Percentiles rank a stretch among this genome's conserved stretches.
phyloP scores from a whole-genome alignment of 2,329 filamentous ascomycete genomes.

The Penicillium freii region DNA sequence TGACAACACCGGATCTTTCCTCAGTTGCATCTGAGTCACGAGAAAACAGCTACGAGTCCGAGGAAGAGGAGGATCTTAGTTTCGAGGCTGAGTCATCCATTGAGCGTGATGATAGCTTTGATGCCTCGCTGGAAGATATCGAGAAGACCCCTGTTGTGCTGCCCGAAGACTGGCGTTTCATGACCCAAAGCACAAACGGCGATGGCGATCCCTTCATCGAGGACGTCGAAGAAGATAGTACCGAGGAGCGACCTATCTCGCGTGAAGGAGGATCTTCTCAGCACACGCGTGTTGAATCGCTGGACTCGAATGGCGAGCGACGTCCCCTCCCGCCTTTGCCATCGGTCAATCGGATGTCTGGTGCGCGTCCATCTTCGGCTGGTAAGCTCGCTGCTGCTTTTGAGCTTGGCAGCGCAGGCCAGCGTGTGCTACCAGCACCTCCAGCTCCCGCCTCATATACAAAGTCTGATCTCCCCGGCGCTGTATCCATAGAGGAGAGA shows the following conservation, averaged over 20 bases:
- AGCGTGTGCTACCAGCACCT: slow-evolving; percentile 69
- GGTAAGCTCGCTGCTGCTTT: slow-evolving; percentile 66
- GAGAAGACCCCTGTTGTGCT: slow-evolving; percentile 98
- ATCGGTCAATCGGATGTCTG: slow-evolving; percentile 40
- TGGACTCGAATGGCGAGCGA: slow-evolving; percentile 75
- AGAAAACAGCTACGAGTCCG: slow-evolving; percentile 87
- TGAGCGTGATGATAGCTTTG: slow-evolving; percentile 82
- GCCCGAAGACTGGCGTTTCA: slow-evolving; percentile 89
- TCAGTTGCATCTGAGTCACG: slow-evolving; percentile 85
- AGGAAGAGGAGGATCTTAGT: slow-evolving; percentile 68
- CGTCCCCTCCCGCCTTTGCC: slow-evolving; percentile 86
- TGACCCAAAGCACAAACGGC: slow-evolving; percentile 64
- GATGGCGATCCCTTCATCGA: slow-evolving; percentile 67
- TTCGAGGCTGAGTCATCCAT: slow-evolving; percentile 57
- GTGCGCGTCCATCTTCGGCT: slow-evolving; percentile 56
- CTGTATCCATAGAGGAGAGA: slow-evolving; percentile 82
- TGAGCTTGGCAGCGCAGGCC: slow-evolving; percentile 66
- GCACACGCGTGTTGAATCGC: slow-evolving; percentile 67
- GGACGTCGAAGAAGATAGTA: slow-evolving; percentile 64
- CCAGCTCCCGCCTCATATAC: slow-evolving; percentile 65
- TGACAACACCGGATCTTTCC: slow-evolving; percentile 94
- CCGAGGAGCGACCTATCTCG: slow-evolving; percentile 54
- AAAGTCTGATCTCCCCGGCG: slow-evolving; percentile 75
- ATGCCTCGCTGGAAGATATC: slow-evolving; percentile 90
- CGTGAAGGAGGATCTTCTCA: slow-evolving; percentile 26